phyloP scores from a whole-genome alignment of 1,139 yeast species.

The Saccharomyces pastorianus region DNA sequence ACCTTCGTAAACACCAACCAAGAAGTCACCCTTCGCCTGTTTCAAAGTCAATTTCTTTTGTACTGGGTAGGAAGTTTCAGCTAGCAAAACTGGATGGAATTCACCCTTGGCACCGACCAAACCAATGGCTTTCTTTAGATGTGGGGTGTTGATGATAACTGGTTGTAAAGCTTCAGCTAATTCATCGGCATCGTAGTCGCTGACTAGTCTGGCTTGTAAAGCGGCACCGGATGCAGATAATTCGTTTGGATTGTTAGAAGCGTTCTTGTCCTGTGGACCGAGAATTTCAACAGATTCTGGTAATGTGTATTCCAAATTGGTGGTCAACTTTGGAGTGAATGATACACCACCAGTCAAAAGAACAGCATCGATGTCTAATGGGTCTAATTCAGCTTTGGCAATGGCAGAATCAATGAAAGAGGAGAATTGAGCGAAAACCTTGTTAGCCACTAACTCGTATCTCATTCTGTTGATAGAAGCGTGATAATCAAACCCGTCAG shows the following conservation, averaged over 20 bases:
- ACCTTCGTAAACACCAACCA: constrained; percentile 77
- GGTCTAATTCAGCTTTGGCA: constrained; percentile 75
- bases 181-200: constrained; percentile 79
- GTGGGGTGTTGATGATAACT: constrained; percentile 82
- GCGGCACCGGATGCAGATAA: constrained; percentile 93
- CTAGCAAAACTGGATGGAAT: constrained; percentile 65
- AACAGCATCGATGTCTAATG: constrained; percentile 83
- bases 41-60: constrained; percentile 64
- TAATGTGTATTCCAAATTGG: constrained; percentile 65
- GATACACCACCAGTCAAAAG: constrained; percentile 91
- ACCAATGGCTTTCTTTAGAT: constrained; percentile 78
- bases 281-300: constrained; percentile 70
- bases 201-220: constrained; percentile 81
- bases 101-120: constrained; percentile 64
- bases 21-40: constrained; percentile 56
- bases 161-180: constrained; percentile 79
- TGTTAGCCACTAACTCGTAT: constrained; percentile 80
- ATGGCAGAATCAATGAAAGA: constrained; percentile 68
- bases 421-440: constrained; percentile 66
- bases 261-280: constrained; percentile 75
- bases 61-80: constrained; percentile 88
- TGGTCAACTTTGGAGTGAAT: constrained; percentile 82
- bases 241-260: constrained; percentile 75
- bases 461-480: constrained; percentile 89
- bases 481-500: constrained; percentile 91